Conservation (phyloP, 2,329 filamentous ascomycete genomes). For the Aspergillus sojae region DNA sequence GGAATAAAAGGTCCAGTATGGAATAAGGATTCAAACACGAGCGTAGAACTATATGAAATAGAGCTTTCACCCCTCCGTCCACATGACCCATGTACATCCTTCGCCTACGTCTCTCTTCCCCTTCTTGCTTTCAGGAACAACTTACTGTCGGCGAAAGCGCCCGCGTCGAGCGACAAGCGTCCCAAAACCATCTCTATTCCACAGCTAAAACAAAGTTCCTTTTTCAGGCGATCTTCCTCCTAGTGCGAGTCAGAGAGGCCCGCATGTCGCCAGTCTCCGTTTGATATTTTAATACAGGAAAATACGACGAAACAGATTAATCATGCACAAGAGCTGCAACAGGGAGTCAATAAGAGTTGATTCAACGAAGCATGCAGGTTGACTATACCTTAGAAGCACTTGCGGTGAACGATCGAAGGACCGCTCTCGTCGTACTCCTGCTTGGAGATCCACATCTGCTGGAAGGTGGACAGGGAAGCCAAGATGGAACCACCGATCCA, state of each 20-base stretch:
- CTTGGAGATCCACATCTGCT: conserved; percentile 99
- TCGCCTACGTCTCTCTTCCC: conserved; percentile 20
- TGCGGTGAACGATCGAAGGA: conserved; percentile 99
- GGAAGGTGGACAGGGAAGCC: conserved; percentile 99
- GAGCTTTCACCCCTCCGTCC: conserved; percentile 25
- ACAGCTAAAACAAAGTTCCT: conserved; percentile 43
- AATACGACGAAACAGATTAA: conserved; percentile 42
- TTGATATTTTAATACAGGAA: conserved; percentile 46
- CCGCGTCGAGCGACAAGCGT: conserved; percentile 26
- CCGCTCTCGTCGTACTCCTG: conserved; percentile 99
- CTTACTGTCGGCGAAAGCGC: conserved; percentile 21
- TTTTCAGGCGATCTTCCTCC: conserved; percentile 44
- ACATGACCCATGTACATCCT: conserved; percentile 25
- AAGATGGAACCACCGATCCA: conserved; percentile 99
- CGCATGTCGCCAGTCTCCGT: conserved; percentile 40
- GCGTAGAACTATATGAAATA: conserved; percentile 28
- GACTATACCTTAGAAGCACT: conserved; percentile 90
- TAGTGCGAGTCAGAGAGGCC: conserved; percentile 43
- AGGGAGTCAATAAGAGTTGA: neutral
- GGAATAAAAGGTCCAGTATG: conserved; percentile 21
- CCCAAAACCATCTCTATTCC: conserved; percentile 42
- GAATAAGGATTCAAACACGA: conserved; percentile 27
- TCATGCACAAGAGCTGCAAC: conserved; percentile 27
- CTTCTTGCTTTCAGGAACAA: conserved; percentile 14
- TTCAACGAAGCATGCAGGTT: neutral